Percentiles rank a stretch among this genome's conserved stretches.
Evolutionary conservation across 2,329 filamentous ascomycete genomes (phyloP).

Genomic region (Botrytis cinerea): DNA sequence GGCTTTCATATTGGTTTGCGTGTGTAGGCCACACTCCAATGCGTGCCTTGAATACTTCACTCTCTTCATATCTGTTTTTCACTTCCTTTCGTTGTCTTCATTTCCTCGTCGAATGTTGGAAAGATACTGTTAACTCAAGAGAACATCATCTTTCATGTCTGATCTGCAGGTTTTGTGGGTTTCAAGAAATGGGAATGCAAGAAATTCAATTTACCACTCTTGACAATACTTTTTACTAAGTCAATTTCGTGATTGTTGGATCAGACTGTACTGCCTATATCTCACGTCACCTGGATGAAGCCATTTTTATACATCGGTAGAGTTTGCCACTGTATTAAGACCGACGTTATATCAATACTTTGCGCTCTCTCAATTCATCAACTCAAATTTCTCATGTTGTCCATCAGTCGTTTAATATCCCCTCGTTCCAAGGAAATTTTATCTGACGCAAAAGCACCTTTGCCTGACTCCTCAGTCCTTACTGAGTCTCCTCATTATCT

Average conservation of each 20-base stretch:
- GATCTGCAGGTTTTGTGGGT: neutral
- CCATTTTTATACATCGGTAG: neutral
- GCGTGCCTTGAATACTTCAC: neutral
- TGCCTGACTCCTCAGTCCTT: neutral
- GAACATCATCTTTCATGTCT: neutral
- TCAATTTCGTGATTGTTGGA: accelerated
- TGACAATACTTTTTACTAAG: neutral
- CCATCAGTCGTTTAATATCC: neutral
- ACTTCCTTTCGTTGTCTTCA: neutral
- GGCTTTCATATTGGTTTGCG: neutral
- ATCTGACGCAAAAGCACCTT: neutral
- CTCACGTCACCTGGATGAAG: neutral
- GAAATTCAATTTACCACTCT: neutral
- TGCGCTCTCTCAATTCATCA: neutral
- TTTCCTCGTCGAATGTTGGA: neutral
- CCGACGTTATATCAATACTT: neutral
- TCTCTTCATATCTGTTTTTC: neutral
- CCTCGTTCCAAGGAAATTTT: neutral
- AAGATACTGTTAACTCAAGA: neutral
- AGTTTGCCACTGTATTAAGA: neutral
- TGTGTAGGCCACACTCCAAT: neutral
- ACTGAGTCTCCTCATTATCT: neutral
- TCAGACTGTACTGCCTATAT: neutral
- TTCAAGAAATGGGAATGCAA: neutral
- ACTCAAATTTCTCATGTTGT: neutral